A percentile compares a stretch with the other conserved stretches of the same genome.
These are phyloP conservation scores for Boechera retrofracta DNA, from an alignment of 345 rosid species.

Conservation along the genomic window DNA sequence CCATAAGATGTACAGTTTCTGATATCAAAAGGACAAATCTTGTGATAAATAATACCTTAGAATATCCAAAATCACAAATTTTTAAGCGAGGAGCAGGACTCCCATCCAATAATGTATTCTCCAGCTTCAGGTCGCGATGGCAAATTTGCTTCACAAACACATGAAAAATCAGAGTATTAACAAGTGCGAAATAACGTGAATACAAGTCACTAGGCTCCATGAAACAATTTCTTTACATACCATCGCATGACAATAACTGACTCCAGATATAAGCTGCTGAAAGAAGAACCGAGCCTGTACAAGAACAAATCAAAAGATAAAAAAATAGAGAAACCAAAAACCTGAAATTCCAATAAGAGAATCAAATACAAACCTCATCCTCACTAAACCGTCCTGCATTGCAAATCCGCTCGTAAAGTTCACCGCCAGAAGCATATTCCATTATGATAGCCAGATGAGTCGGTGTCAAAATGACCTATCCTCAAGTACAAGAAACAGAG, in stretches of 20 bases:
- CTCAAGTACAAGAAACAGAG: slow-evolving; percentile 6
- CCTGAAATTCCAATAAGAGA: not conserved
- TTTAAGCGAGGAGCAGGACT: slow-evolving; percentile 93
- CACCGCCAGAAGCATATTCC: slow-evolving; percentile 99
- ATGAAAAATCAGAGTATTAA: slow-evolving; percentile 14
- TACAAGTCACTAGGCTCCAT: not conserved
- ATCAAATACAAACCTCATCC: slow-evolving; percentile 67
- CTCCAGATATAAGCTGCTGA: slow-evolving; percentile 52
- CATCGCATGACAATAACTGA: slow-evolving; percentile 49
- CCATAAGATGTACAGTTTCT: not conserved
- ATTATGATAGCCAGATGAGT: slow-evolving; percentile 94
- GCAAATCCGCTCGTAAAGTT: slow-evolving; percentile 86
- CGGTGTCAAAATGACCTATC: slow-evolving; percentile 84
- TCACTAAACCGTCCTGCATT: slow-evolving; percentile 87
- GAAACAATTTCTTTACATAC: slow-evolving; percentile 33
- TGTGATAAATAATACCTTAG: slow-evolving; percentile 66
- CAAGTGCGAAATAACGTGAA: not conserved
- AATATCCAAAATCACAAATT: slow-evolving; percentile 95
- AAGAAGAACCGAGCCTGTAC: slow-evolving; percentile 50
- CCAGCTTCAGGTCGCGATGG: slow-evolving; percentile 91
- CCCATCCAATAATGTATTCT: slow-evolving; percentile 91
- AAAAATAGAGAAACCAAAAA: not conserved
- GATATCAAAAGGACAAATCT: not conserved
- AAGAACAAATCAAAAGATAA: not conserved
- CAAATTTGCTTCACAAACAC: slow-evolving; percentile 79